Evolutionary conservation across 2,329 filamentous ascomycete species (phyloP), one percentile per base, ranked within the genome.

Genomic region (Fonsecaea pugnacius): DNA sequence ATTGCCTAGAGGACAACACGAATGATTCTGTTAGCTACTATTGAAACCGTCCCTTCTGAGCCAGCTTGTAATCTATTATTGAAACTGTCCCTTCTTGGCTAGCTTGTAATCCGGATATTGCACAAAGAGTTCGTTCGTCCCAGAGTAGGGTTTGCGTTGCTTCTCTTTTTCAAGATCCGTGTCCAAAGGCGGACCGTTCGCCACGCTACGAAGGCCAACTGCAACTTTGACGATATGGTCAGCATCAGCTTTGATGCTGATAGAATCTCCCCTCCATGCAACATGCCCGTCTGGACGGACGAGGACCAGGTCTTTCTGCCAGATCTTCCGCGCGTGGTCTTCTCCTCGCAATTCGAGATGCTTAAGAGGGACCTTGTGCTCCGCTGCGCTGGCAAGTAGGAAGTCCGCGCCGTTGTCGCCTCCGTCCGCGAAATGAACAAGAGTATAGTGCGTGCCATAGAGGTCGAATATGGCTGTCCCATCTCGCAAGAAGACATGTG

Each of bases 211-310:
- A 50, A 50, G 46, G 10, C 46, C 46, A 50, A 50, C 46, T 6
- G 46, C 46, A 50, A 50, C 46, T 14, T 50, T n/a, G 5, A 50
- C 21, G 12, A 50, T 50, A 14, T 50, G 14, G 10, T 18, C 46
- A 50, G 46, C 46, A 18, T 50, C 46, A 8, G 46, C 46, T n/a
- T 50, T 50, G 46, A 8, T 50, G 46, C 16, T 50, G 46, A 50
- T 36, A 3, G 35, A 36, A 36, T 36, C 35, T 36, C 35, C 52
- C 24, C 52, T 16, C 52, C 52, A 55, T 18, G 52, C 52, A 12
- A 55, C 52, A 12, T 55, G 52, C n/a, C 32, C 52, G n/a, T 55
- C 52, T 6, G 52, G 52, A 4, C 52, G 52, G 10, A 55, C 52
- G 6, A 55, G 52, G 4, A 55, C 52, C 4, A 36, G 27, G 12